Evolutionary conservation across 176 grass and related monocot species (phyloP).

Genomic region (Oropetium thomaeum): DNA sequence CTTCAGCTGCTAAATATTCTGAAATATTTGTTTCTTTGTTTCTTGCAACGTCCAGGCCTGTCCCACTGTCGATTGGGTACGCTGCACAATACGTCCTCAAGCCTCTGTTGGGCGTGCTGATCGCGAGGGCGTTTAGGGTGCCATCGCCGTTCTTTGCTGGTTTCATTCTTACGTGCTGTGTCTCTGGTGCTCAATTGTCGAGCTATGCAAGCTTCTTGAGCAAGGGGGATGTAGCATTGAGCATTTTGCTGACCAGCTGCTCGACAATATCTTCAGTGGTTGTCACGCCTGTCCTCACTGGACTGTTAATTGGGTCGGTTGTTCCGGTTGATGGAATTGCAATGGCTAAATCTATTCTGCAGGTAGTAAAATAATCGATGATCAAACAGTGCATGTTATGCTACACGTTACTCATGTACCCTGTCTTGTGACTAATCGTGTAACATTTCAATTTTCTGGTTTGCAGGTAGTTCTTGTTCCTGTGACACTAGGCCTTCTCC

Average conservation of each 20-base stretch:
- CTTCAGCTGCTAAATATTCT: constrained; percentile 10
- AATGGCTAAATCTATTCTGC: constrained; percentile 92
- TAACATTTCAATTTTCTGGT: constrained; percentile 2
- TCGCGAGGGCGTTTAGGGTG: constrained; percentile 66
- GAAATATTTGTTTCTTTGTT: constrained; percentile 10
- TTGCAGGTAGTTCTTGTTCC: constrained; percentile 82
- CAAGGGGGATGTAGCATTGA: constrained; percentile 90
- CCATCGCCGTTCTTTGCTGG: constrained; percentile 71
- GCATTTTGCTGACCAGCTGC: constrained; percentile 87
- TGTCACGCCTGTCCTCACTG: constrained; percentile 81
- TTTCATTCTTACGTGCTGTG: constrained; percentile 86
- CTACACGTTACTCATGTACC: not conserved
- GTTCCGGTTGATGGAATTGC: constrained; percentile 85
- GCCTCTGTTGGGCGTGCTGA: constrained; percentile 67
- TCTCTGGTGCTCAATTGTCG: constrained; percentile 79
- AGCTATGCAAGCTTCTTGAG: constrained; percentile 92
- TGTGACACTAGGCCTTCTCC: constrained; percentile 69
- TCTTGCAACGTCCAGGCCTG: constrained; percentile 52
- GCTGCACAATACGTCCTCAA: constrained; percentile 75
- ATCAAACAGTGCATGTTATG: not conserved
- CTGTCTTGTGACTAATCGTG: not conserved
- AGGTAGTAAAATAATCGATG: constrained; percentile 43
- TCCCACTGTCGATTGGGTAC: constrained; percentile 72
- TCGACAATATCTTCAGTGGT: constrained; percentile 86
- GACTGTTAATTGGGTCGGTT: constrained; percentile 79